These are phyloP conservation scores for Calycina herbarum DNA, from an alignment of 2,329 filamentous ascomycete species.

Conservation along the genomic window DNA sequence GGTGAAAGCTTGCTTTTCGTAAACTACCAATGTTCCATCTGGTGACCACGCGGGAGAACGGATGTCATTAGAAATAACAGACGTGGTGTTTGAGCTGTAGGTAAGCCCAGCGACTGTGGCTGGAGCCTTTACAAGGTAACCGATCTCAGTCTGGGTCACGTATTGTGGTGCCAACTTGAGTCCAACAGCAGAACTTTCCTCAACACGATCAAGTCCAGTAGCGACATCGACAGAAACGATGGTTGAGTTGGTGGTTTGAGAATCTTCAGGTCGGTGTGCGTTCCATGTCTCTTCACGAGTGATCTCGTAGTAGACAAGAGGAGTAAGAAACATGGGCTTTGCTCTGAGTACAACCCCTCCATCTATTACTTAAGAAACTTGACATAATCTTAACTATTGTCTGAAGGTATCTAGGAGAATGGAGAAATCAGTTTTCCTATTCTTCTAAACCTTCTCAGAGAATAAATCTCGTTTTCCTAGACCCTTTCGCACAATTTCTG, in stretches of 20 bases:
- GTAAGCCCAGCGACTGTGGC: constrained; percentile 19
- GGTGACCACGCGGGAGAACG: constrained; percentile 28
- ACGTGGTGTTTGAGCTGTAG: constrained; percentile 22
- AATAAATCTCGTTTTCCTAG: no score
- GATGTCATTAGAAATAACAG: constrained; percentile 16
- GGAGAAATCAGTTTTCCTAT: no score
- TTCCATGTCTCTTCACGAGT: constrained; percentile 41
- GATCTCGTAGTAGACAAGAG: constrained; percentile 44
- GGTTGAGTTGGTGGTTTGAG: constrained; percentile 35
- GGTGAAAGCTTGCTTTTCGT: constrained; percentile 34
- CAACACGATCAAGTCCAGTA: constrained; percentile 39
- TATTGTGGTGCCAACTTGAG: constrained; percentile 24
- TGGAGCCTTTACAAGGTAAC: constrained; percentile 23
- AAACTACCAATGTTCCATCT: constrained; percentile 27
- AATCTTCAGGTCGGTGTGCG: constrained; percentile 37
- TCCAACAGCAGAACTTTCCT: constrained; percentile 26
- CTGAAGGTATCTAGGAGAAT: no score
- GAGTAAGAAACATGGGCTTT: constrained; percentile 14
- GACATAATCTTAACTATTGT: no score
- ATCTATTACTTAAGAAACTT: no score
- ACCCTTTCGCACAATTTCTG: no score
- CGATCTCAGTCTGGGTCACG: constrained; percentile 20
- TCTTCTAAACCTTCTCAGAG: no score
- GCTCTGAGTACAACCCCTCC: no score
- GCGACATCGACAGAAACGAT: constrained; percentile 43